Evolutionary conservation across 192 early-diverging fungal genomes (phyloP).

Genomic region (Piromyces sp.): DNA sequence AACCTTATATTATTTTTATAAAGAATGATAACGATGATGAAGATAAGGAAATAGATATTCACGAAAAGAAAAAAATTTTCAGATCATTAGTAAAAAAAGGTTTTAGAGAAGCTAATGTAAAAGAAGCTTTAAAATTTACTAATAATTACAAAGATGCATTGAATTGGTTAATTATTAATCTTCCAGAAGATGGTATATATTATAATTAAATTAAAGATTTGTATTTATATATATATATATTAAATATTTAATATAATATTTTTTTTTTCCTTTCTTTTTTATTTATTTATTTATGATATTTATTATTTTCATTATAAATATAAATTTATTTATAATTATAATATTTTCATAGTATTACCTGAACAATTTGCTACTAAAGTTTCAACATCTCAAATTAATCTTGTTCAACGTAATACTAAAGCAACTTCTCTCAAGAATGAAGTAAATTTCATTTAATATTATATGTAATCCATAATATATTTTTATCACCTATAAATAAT

Average conservation of each 20-base stretch:
- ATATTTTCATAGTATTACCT: not conserved
- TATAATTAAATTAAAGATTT: too few species aligned
- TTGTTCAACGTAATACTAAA: not conserved
- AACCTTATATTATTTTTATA: too few species aligned
- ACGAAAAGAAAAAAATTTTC: not conserved
- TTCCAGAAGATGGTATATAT: constrained; percentile 62
- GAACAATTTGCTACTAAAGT: not conserved
- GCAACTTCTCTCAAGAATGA: not conserved
- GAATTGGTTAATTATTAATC: constrained; percentile 80
- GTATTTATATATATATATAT: too few species aligned
- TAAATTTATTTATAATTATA: too few species aligned
- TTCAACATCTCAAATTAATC: not conserved
- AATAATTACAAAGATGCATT: constrained; percentile 26
- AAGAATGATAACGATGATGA: constrained; percentile 10
- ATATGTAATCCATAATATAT: too few species aligned
- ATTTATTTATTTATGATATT: not conserved
- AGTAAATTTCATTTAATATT: too few species aligned
- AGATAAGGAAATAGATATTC: constrained; percentile 11
- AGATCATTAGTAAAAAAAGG: constrained; percentile 34
- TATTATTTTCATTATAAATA: too few species aligned
- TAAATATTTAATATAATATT: not conserved
- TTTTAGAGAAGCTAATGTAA: constrained; percentile 50
- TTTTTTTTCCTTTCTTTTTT: not conserved
- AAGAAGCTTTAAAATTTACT: constrained; percentile 50
- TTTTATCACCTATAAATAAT: too few species aligned